A percentile compares a stretch with the other conserved stretches of the same genome.
phyloP scores from a whole-genome alignment of 164 flowering plant species.

The Paratinospora sagittata region DNA sequence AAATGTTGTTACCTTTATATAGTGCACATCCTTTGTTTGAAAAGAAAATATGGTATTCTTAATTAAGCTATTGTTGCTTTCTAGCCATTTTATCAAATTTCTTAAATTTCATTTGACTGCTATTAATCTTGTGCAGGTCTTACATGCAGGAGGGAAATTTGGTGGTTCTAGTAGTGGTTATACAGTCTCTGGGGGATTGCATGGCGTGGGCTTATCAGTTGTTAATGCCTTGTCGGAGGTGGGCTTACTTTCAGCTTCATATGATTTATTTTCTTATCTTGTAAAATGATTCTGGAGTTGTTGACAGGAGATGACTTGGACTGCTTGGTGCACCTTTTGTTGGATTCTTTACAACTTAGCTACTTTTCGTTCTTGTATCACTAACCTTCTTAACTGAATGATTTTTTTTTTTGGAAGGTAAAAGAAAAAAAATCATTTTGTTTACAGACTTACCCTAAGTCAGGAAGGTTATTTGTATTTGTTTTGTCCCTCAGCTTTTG shows the following conservation, averaged over 20 bases:
- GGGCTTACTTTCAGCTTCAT: slow-evolving; percentile 5
- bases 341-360: no score
- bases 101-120: neutral
- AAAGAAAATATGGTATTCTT: neutral
- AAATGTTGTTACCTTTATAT: no score
- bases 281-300: neutral
- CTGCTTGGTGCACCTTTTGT: no score
- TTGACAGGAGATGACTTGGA: neutral
- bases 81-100: neutral
- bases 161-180: slow-evolving; percentile 97
- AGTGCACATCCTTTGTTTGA: neutral
- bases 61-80: neutral
- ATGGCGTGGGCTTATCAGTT: slow-evolving; percentile 97
- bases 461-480: no score
- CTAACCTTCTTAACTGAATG: no score
- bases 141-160: slow-evolving; percentile 99
- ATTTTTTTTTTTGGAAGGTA: no score
- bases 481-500: no score
- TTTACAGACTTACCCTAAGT: no score
- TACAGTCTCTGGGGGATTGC: slow-evolving; percentile 92
- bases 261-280: neutral
- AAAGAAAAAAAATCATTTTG: no score
- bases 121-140: slow-evolving; percentile 49
- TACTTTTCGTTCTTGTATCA: no score
- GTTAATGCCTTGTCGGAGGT: slow-evolving; percentile 99